Evolutionary conservation across 768 basidiomycete species (phyloP), one percentile per base, ranked within the genome.

Genomic region (Chiua virens): DNA sequence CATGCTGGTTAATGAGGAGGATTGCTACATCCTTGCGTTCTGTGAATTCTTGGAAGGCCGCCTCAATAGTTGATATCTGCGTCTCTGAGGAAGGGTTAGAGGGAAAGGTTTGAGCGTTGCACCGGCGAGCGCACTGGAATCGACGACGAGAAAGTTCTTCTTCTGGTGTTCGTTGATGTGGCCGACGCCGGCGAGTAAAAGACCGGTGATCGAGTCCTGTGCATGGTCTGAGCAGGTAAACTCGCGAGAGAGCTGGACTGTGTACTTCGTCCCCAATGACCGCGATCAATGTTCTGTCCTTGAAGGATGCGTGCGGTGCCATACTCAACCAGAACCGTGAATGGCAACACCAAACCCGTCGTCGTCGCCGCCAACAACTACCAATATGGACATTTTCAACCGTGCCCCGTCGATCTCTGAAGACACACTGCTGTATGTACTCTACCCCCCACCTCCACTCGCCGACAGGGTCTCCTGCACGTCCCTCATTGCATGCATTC

Each of bases 141-240:
- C 96, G 35, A 98, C 97, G 28, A 98, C 84, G 41, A 98, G 76
- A 70, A 99, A 98, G 75, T 98, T 99, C 87, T 97, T 97, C 79
- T 89, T 91, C 75, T 93, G 91, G 39, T 88, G 80, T 52, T 89
- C 84, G 60, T 87, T 86, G 55, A 98, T 78, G 69, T 99, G 89
- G 1, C 97, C 97, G 41, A 98, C 82, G 32, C 97, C 97, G 7
- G 97, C 97, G 42, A 99, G 79, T 37, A 99, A 80, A 15, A 98
- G 79, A 37, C 97, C 97, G 0, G 97, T 98, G 55, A 98, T 91
- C 4, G 96, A 92, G 74, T 99, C 97, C 96, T 99, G 63, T 21
- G 48, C 25, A 3, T 4, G 20, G 49, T 45, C 42, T 61, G 37
- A 63, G 58, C 51, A 34, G 17, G 37, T 43, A 11, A 17, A 22